Conservation (phyloP, 192 early-diverging fungal species). For the Coemansia sp. region DNA sequence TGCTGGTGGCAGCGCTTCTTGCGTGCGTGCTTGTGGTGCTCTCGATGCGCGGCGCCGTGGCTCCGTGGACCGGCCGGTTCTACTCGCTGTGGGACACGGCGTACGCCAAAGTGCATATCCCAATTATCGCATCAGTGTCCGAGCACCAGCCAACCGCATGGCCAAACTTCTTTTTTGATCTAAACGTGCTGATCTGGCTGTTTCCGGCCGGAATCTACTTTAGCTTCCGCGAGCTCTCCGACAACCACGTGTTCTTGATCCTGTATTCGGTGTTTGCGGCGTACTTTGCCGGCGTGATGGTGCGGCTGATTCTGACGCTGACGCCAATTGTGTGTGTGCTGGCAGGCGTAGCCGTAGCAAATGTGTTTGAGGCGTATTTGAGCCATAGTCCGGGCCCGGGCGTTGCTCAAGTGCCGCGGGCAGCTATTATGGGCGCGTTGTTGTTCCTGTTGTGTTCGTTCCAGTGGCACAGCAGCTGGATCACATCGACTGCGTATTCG, state of each 20-base stretch:
- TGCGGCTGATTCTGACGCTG: slow-evolving; percentile 96
- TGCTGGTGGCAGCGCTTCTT: slow-evolving; percentile 49
- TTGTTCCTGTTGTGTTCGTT: slow-evolving; percentile 80
- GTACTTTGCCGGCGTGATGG: slow-evolving; percentile 99
- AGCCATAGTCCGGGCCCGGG: slow-evolving; percentile 21
- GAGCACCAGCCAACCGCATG: slow-evolving; percentile 99
- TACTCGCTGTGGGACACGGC: slow-evolving; percentile 99
- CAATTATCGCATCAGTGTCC: slow-evolving; percentile 99
- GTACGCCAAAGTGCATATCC: slow-evolving; percentile 99
- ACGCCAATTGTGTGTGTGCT: slow-evolving; percentile 97
- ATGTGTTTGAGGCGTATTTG: slow-evolving; percentile 84
- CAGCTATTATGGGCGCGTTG: slow-evolving; percentile 64
- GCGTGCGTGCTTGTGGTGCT: slow-evolving; percentile 68
- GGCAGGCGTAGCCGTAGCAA: slow-evolving; percentile 86
- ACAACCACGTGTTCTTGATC: slow-evolving; percentile 98
- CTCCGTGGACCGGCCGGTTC: slow-evolving; percentile 98
- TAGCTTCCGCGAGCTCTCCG: slow-evolving; percentile 90
- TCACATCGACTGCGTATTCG: slow-evolving; percentile 97
- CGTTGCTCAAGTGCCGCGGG: slow-evolving; percentile 16
- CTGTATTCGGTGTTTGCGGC: slow-evolving; percentile 96
- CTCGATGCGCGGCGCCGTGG: slow-evolving; percentile 83
- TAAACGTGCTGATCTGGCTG: slow-evolving; percentile 92
- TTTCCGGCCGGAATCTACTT: slow-evolving; percentile 98
- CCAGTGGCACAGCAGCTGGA: slow-evolving; percentile 98
- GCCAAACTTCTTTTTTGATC: slow-evolving; percentile 99